These are phyloP conservation scores for Daldinia loculata DNA, from an alignment of 495 filamentous ascomycete species.

Conservation along the genomic window DNA sequence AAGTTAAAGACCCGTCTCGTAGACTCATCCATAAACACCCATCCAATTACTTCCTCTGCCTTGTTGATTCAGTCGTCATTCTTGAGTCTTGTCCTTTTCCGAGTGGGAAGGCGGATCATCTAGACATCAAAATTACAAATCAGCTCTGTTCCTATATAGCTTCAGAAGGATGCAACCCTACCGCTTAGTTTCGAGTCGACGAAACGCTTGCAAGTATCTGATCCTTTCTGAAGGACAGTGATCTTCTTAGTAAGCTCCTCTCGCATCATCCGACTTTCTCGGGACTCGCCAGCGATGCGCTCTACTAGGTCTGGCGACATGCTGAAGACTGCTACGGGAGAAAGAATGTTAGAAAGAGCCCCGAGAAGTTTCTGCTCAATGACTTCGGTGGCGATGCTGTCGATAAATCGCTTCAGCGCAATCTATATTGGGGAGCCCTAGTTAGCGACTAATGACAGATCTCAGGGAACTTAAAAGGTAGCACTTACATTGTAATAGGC, in stretches of 20 bases:
- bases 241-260: slow-evolving; percentile 62
- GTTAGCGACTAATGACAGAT: slow-evolving; percentile 13
- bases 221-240: slow-evolving; percentile 58
- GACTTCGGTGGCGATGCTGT: slow-evolving; percentile 66
- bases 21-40: too few relatives aligned
- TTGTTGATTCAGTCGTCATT: background rate
- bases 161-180: background rate
- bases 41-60: background rate
- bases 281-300: slow-evolving; percentile 64
- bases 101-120: background rate
- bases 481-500: slow-evolving; percentile 61
- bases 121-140: background rate
- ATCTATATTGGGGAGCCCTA: slow-evolving; percentile 54
- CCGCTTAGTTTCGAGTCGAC: slow-evolving; percentile 26
- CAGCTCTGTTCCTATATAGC: background rate
- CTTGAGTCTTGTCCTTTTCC: background rate
- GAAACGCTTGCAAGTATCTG: slow-evolving; percentile 60
- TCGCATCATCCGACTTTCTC: slow-evolving; percentile 56
- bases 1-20: background rate
- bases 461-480: slow-evolving; percentile 12
- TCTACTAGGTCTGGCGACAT: slow-evolving; percentile 54
- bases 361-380: slow-evolving; percentile 68
- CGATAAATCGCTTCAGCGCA: slow-evolving; percentile 67
- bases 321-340: slow-evolving; percentile 35
- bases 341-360: slow-evolving; percentile 52